phyloP scores from a whole-genome alignment of 2,329 filamentous ascomycete species.

The Beauveria australis region DNA sequence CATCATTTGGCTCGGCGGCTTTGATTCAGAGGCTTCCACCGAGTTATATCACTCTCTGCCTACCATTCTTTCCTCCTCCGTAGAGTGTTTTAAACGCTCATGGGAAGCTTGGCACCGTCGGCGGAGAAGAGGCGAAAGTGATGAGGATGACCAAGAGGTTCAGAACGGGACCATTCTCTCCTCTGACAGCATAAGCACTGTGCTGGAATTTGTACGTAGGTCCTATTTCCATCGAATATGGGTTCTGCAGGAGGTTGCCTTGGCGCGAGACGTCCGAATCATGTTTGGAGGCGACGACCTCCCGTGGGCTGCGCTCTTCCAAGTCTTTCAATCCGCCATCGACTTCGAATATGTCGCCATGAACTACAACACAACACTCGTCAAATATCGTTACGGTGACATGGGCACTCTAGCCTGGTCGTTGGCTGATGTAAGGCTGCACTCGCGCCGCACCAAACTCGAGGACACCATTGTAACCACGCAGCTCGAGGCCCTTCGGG shows the following conservation, averaged over 20 bases:
- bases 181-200: background rate
- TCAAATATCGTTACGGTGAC: slow-evolving; percentile 9
- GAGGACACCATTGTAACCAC: slow-evolving; percentile 3
- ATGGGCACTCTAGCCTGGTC: slow-evolving; percentile 10
- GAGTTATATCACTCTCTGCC: slow-evolving; percentile 2
- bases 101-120: slow-evolving; percentile 9
- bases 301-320: background rate
- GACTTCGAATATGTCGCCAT: slow-evolving; percentile 6
- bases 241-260: slow-evolving; percentile 15
- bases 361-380: background rate
- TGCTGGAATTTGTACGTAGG: slow-evolving; percentile 2
- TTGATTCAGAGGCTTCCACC: background rate
- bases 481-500: background rate
- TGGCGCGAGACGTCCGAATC: slow-evolving; percentile 10
- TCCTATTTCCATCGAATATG: slow-evolving; percentile 16
- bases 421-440: background rate
- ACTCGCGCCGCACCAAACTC: slow-evolving; percentile 3
- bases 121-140: background rate
- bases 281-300: slow-evolving; percentile 13
- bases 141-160: slow-evolving; percentile 8
- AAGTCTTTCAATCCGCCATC: slow-evolving; percentile 6
- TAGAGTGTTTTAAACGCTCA: slow-evolving; percentile 6
- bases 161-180: background rate
- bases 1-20: slow-evolving; percentile 11
- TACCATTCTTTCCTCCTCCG: background rate